A percentile compares a stretch with the other conserved stretches of the same genome.
Conservation (phyloP, 2,329 filamentous ascomycete genomes). For the Colletotrichum neosansevieriae region DNA sequence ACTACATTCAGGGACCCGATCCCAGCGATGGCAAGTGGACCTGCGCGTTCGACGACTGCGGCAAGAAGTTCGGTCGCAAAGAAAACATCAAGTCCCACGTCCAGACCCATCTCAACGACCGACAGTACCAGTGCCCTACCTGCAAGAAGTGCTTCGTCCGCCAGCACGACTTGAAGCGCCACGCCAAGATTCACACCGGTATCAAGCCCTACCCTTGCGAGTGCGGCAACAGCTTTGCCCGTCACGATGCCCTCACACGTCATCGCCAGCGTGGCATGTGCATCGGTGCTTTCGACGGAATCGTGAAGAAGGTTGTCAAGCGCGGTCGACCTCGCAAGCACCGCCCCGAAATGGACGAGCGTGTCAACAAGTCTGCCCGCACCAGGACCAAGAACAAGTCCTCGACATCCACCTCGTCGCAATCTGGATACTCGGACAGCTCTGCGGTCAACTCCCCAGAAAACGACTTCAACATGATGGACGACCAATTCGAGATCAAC, state of each 20-base stretch:
- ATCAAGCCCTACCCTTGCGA: slow-evolving; percentile 96
- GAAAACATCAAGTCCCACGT: slow-evolving; percentile 99
- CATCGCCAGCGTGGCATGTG: slow-evolving; percentile 98
- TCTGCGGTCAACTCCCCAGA: slow-evolving; percentile 66
- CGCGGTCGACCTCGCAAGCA: slow-evolving; percentile 74
- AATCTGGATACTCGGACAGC: slow-evolving; percentile 69
- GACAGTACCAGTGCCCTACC: slow-evolving; percentile 92
- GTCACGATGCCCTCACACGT: slow-evolving; percentile 93
- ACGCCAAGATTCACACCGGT: slow-evolving; percentile 96
- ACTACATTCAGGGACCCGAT: slow-evolving; percentile 80
- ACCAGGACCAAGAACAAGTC: slow-evolving; percentile 70
- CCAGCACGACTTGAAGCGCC: slow-evolving; percentile 96
- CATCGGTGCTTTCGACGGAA: slow-evolving; percentile 90
- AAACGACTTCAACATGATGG: slow-evolving; percentile 56
- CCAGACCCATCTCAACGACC: slow-evolving; percentile 96
- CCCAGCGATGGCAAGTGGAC: slow-evolving; percentile 82
- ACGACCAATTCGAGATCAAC: slow-evolving; percentile 59
- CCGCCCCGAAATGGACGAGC: slow-evolving; percentile 67
- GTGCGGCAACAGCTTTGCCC: slow-evolving; percentile 93
- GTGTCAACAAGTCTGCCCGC: slow-evolving; percentile 67
- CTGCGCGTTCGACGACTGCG: slow-evolving; percentile 82
- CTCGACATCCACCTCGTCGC: slow-evolving; percentile 60
- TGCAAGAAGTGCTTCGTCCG: slow-evolving; percentile 97
- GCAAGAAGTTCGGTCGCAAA: slow-evolving; percentile 93
- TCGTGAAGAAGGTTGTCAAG: slow-evolving; percentile 70